Conservation (phyloP, 2,329 filamentous ascomycete species). For the Achaetomium macrosporum region DNA sequence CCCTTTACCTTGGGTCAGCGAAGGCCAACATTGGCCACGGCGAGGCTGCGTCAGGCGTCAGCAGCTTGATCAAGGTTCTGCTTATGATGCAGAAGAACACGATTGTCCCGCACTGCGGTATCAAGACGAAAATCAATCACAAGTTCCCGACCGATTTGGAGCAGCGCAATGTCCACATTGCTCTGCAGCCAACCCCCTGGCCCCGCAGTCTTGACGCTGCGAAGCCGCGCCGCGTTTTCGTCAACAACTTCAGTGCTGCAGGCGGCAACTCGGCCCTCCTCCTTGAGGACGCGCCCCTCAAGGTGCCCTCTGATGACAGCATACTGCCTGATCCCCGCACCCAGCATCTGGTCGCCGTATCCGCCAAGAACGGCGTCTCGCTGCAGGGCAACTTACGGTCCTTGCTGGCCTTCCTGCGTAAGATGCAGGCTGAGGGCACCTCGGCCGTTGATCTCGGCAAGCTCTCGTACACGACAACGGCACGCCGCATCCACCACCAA, state of each 20-base stretch:
- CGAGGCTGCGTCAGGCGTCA: constrained; percentile 39
- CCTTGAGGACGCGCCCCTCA: constrained; percentile 51
- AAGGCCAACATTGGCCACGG: constrained; percentile 49
- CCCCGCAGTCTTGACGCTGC: not conserved
- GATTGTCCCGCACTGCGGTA: constrained; percentile 44
- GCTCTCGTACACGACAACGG: constrained; percentile 63
- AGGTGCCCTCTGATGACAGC: constrained; percentile 17
- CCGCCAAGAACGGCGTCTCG: constrained; percentile 49
- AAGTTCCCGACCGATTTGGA: not conserved
- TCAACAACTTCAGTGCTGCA: constrained; percentile 66
- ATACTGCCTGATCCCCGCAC: constrained; percentile 42
- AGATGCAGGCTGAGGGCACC: no score
- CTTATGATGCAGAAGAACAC: constrained; percentile 42
- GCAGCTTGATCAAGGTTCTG: constrained; percentile 41
- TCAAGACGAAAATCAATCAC: constrained; percentile 32
- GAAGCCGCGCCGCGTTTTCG: constrained; percentile 36
- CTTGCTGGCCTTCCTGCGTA: constrained; percentile 50
- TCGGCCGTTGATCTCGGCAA: constrained; percentile 48
- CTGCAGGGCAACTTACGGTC: constrained; percentile 54
- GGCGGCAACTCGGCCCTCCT: constrained; percentile 64
- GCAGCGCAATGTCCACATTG: constrained; percentile 12
- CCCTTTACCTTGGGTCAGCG: constrained; percentile 41
- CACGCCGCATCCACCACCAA: constrained; percentile 55
- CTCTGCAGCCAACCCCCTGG: constrained; percentile 8
- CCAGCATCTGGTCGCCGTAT: constrained; percentile 52